These are phyloP conservation scores for Ophiocytium majus DNA, from an alignment of 352 stramenopile species.

Conservation along the genomic window DNA sequence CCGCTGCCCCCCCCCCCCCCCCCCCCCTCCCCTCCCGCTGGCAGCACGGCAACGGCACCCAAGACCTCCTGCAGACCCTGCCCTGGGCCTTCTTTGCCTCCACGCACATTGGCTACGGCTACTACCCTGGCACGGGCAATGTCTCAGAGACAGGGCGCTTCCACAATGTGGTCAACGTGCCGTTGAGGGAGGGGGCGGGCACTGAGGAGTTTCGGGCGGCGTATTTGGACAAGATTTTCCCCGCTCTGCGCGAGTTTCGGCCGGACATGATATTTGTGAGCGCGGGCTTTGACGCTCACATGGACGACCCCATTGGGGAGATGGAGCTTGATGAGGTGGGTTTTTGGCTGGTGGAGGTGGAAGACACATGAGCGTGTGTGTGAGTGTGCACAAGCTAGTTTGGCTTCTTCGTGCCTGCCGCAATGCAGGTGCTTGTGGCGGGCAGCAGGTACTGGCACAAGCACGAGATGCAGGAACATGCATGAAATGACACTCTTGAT, in stretches of 20 bases:
- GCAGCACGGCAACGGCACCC: slow-evolving; percentile 90
- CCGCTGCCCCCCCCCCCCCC: slow-evolving; percentile 9
- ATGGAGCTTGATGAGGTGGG: too few relatives aligned
- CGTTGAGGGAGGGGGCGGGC: slow-evolving; percentile 35
- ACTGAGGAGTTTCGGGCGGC: slow-evolving; percentile 36
- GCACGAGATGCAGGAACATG: too few relatives aligned
- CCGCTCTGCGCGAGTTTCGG: slow-evolving; percentile 44
- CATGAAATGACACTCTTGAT: too few relatives aligned
- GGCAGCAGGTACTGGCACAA: too few relatives aligned
- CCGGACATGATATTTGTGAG: slow-evolving; percentile 51
- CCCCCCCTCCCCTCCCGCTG: slow-evolving; percentile 78
- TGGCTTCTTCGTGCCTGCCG: too few relatives aligned
- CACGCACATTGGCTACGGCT: slow-evolving; percentile 45
- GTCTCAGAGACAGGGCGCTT: slow-evolving; percentile 14
- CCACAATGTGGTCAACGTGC: slow-evolving; percentile 47
- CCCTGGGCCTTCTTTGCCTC: slow-evolving; percentile 68
- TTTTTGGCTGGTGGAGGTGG: too few relatives aligned
- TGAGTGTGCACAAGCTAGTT: too few relatives aligned
- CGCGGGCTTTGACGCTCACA: slow-evolving; percentile 51
- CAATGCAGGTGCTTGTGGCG: too few relatives aligned
- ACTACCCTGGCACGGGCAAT: slow-evolving; percentile 42
- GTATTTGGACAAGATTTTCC: slow-evolving; percentile 47
- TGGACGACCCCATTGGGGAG: slow-evolving; percentile 48
- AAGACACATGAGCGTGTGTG: too few relatives aligned
- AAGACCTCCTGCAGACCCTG: slow-evolving; percentile 68